A percentile compares a stretch with the other conserved stretches of the same genome.
Evolutionary conservation across 1,284 basidiomycete species (phyloP).

Genomic region (Psilocybe mexicana): DNA sequence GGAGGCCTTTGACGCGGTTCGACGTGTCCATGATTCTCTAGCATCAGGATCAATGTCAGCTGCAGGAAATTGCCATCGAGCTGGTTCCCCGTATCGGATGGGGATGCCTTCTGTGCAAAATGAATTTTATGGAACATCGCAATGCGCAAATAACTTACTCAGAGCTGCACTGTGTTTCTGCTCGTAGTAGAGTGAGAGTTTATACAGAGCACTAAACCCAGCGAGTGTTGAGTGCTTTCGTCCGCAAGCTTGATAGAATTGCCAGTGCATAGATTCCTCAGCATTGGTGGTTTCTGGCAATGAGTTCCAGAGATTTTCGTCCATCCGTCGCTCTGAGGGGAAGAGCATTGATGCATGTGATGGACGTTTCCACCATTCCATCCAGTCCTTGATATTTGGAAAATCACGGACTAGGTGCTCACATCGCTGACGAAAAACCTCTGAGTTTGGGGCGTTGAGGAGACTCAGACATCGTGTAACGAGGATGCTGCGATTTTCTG

Average conservation of each 20-base stretch:
- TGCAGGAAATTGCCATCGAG: not conserved
- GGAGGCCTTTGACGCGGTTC: not conserved
- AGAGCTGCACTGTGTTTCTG: not conserved
- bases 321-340: not conserved
- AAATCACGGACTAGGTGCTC: not conserved
- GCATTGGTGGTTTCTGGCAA: not conserved
- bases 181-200: not conserved
- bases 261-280: not conserved
- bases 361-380: not conserved
- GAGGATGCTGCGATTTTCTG: slow-evolving; percentile 13
- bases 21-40: not conserved
- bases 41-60: no score
- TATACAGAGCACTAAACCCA: not conserved
- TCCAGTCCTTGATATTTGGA: not conserved
- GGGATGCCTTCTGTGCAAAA: not conserved
- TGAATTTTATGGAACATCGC: no score
- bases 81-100: not conserved
- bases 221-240: not conserved
- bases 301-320: not conserved
- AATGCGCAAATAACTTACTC: no score
- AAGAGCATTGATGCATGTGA: not conserved
- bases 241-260: not conserved
- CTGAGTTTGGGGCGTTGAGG: not conserved
- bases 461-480: slow-evolving; percentile 14
- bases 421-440: not conserved